Percentiles rank a stretch among this genome's conserved stretches.
Conservation (phyloP, 163 green algal genomes). For the Scenedesmus sp. region DNA sequence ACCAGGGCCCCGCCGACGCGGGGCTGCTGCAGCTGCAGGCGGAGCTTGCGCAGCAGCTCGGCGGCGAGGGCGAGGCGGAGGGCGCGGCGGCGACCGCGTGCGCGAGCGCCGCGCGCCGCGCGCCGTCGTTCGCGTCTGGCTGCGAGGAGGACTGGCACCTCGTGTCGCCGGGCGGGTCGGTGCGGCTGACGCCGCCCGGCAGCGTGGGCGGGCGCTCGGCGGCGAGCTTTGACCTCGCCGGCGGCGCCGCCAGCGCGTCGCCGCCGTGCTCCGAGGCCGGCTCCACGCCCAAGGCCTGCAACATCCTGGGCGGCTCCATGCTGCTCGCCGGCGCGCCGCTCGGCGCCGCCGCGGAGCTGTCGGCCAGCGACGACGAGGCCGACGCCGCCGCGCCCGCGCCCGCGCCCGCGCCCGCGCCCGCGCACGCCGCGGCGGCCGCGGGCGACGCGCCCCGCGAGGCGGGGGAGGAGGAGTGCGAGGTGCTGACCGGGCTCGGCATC, state of each 20-base stretch:
- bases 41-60: too few species aligned
- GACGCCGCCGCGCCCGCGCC: too few species aligned
- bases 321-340: not conserved
- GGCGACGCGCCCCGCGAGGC: not conserved
- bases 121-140: not conserved
- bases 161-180: constrained; percentile 33
- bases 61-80: too few species aligned
- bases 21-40: too few species aligned
- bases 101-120: too few species aligned
- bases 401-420: constrained; percentile 6
- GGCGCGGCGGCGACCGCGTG: too few species aligned
- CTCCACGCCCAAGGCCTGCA: not conserved
- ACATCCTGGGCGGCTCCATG: too few species aligned
- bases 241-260: too few species aligned
- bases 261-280: not conserved
- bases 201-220: too few species aligned
- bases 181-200: not conserved
- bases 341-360: not conserved
- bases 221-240: constrained; percentile 15
- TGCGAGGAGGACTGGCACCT: constrained; percentile 37
- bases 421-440: not conserved
- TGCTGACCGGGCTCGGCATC: constrained; percentile 18
- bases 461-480: not conserved
- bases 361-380: too few species aligned
- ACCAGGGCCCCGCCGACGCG: too few species aligned